phyloP scores from a whole-genome alignment of 176 grass and related monocot genomes.

The Aegilops longissima region DNA sequence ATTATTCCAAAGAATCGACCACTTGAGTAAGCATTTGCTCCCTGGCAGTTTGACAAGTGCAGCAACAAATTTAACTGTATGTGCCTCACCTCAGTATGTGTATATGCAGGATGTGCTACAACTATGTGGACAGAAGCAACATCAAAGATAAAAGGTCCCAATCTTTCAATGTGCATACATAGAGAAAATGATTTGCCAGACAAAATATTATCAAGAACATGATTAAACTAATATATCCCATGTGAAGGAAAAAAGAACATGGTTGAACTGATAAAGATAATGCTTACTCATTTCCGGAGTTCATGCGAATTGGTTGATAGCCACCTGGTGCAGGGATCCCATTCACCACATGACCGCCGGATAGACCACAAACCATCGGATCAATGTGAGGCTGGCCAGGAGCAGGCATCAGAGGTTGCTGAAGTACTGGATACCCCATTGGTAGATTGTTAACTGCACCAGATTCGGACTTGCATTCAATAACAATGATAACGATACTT shows the following conservation, averaged over 20 bases:
- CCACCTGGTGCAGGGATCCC: conserved; percentile 78
- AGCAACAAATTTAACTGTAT: background rate
- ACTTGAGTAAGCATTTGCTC: background rate
- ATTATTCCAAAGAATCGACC: conserved; percentile 11
- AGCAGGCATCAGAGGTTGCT: conserved; percentile 71
- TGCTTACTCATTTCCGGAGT: conserved; percentile 91
- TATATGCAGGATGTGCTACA: conserved; percentile 20
- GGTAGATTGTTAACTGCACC: conserved; percentile 93
- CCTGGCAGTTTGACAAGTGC: conserved; percentile 20
- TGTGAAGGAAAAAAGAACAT: background rate
- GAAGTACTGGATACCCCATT: conserved; percentile 94
- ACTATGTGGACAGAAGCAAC: background rate
- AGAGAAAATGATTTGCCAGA: background rate
- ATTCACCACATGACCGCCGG: conserved; percentile 82
- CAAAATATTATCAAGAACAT: background rate
- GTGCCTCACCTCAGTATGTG: background rate
- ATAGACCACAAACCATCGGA: conserved; percentile 61
- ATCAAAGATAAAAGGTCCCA: background rate
- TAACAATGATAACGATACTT: conserved; percentile 33
- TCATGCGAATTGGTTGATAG: conserved; percentile 86
- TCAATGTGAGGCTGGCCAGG: conserved; percentile 72
- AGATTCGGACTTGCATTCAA: conserved; percentile 46
- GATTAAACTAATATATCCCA: conserved; percentile 10
- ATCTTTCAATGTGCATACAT: background rate
- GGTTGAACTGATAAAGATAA: conserved; percentile 15